Base-by-base conservation (phyloP, 2,329 filamentous ascomycete genomes). In the Paraconiothyrium brasiliense region DNA sequence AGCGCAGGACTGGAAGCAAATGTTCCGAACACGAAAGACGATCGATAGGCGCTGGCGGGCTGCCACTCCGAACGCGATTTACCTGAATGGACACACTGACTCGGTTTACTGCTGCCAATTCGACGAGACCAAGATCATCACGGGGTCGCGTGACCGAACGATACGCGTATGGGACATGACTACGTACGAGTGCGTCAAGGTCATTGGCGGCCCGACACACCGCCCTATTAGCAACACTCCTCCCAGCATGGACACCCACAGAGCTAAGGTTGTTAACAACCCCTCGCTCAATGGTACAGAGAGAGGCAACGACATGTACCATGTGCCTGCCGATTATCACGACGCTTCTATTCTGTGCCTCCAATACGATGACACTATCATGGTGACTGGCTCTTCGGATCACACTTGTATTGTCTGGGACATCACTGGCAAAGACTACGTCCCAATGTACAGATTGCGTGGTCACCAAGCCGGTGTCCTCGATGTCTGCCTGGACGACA, bases 101-200 rank as follows among this genome's bases (percentile, higher is more conserved):
- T 97, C 93, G 67, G 96, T 99, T 60, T 99, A 99, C 81, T 99
- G 95, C 79, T 87, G 97, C 59, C 95, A 99, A 76, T 99, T 98
- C 76, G 95, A 99, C 77, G 94, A 98, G 77, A 85, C 91, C 75
- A 99, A 98, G 80, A 97, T 98, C 74, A 94, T 99, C 67, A 98
- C 95, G 2, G 95, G 95, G 32, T 97, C 94, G 10, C 90, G 95
- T 64, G 95, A 99, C 80, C 92, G 92, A 76, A 98, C 95, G 0
- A 95, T 99, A 69, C 91, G 95, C 54, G 88, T 99, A 35, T 99
- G 95, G 95, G 93, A 98, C 78, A 91, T 97, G 82, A 90, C 92
- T 70, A 97, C 92, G 10, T 91, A 93, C 75, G 85, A 92, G 68
- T 99, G 95, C 78, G 85, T 89, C 56, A 89, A 94, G 62, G 87